Percentiles rank a stretch among this genome's conserved stretches.
These are phyloP conservation scores for Corymbia maculata DNA, from an alignment of 345 rosid species.

Conservation along the genomic window DNA sequence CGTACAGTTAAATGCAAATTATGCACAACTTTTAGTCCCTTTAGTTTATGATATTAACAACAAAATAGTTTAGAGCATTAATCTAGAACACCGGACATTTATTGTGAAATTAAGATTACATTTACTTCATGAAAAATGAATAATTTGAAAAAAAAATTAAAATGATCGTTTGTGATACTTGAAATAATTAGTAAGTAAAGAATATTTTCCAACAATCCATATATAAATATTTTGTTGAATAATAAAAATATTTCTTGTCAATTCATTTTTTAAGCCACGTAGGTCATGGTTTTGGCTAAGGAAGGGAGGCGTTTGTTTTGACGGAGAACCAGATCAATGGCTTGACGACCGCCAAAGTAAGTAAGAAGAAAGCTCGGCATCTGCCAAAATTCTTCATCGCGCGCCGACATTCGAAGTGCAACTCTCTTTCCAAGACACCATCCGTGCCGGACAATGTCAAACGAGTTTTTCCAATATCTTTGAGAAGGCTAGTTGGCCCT, in stretches of 20 bases:
- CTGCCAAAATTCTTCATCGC: not conserved
- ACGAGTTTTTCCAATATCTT: not conserved
- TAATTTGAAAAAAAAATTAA: not conserved
- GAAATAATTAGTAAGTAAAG: not conserved
- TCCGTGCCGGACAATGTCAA: not conserved
- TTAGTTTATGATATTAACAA: not conserved
- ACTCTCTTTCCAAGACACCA: not conserved
- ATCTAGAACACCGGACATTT: not conserved
- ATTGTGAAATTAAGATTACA: rapidly evolving
- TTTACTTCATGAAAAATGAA: not conserved
- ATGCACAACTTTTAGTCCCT: not conserved
- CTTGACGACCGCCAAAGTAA: not conserved
- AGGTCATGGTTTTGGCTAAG: not conserved
- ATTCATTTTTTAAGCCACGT: not conserved
- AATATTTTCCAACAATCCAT: not conserved
- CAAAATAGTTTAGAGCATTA: not conserved
- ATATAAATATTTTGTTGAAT: not conserved
- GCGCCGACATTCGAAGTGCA: not conserved
- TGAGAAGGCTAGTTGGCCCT: not conserved
- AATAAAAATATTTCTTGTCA: not conserved
- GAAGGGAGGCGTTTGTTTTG: not conserved
- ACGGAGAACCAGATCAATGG: not conserved
- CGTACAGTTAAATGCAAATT: not conserved
- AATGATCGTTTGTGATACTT: not conserved
- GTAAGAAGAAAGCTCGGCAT: not conserved